Evolutionary conservation across 371 early-diverging fungal species (phyloP), one percentile per base, ranked within the genome.

Genomic region (Parasitella parasitica): DNA sequence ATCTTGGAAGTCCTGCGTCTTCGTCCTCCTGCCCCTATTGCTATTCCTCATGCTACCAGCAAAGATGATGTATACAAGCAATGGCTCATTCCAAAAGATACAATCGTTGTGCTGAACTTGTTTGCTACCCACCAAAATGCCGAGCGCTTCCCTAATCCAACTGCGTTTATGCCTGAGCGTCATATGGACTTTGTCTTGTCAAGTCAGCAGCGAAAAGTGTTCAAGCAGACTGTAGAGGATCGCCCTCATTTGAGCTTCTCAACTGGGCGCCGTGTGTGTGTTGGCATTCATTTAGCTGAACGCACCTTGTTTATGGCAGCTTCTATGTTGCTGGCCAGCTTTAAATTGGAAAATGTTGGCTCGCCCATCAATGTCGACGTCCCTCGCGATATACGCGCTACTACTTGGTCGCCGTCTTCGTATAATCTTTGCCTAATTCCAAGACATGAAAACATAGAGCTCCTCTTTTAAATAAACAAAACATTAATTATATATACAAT

Each of bases 241-340:
- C 69, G 73, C 0, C 80, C 82, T 0, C 80, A 80, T 50, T 52
- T 80, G 11, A 66, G 75, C 2, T 78, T 83, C 53, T 77, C 75
- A 2, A 74, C 76, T 3, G 83, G 83, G 2, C 76, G 83, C 5
- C 72, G 83, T 37, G 73, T 72, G 3, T 83, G 83, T 61, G 78
- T 80, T 1, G 83, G 83, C 8, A 73, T 81, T 38, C 80, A 81
- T 55, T 54, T 83, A 6, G 83, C 83, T 13, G 80, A 81, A 56
- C 66, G 81, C 5, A 78, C 52, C 46, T 6, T 83, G 38, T 83
- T 70, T 49, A 70, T 76, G 68, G 80, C 70, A 6, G 61, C 70
- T 4, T 57, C 75, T 7, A 65, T 64, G 26, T 11, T 81, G 16
- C 27, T 81, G 3, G 66, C 78, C 9, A 71, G 71, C 38, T 79